Percentiles rank a stretch among this genome's conserved stretches.
phyloP scores from a whole-genome alignment of 2,329 filamentous ascomycete species.

The Paramyrothecium roridum region DNA sequence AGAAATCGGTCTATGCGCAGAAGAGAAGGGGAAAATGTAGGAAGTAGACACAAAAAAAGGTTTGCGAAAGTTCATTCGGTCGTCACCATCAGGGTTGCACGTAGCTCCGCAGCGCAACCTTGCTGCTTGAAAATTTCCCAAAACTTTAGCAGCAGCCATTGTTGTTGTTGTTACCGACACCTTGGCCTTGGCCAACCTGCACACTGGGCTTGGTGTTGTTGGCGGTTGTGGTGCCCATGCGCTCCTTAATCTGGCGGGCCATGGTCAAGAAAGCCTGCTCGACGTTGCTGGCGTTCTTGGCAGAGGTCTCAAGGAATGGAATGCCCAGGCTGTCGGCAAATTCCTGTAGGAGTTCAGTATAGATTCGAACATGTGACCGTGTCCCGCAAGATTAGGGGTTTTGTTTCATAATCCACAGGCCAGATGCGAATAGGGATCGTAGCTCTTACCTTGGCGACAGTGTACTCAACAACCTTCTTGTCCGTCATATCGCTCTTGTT shows the following conservation, averaged over 20 bases:
- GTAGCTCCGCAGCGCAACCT: constrained; percentile 8
- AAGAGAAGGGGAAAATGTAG: constrained; percentile 19
- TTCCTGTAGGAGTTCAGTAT: constrained; percentile 58
- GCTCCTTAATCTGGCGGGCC: constrained; percentile 99
- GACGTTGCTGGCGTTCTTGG: constrained; percentile 99
- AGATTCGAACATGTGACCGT: background rate
- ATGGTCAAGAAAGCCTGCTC: constrained; percentile 99
- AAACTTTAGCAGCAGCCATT: constrained; percentile 81
- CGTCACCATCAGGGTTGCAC: constrained; percentile 19
- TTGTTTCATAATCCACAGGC: too few species aligned
- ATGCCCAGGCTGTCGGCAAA: constrained; percentile 98
- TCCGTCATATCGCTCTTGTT: constrained; percentile 99
- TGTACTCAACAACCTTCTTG: constrained; percentile 99
- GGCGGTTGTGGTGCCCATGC: constrained; percentile 92
- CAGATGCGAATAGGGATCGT: background rate
- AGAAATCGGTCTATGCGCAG: constrained; percentile 33
- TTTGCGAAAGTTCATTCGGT: constrained; percentile 19
- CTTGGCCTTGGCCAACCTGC: constrained; percentile 91
- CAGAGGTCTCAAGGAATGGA: constrained; percentile 98
- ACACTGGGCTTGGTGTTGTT: constrained; percentile 99
- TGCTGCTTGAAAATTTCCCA: constrained; percentile 13
- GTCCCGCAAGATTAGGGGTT: background rate
- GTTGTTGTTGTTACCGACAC: constrained; percentile 82
- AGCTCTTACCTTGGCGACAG: constrained; percentile 87
- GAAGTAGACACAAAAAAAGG: constrained; percentile 21